Evolutionary conservation across 495 filamentous ascomycete genomes (phyloP).

Genomic region (Pseudevernia furfuracea): DNA sequence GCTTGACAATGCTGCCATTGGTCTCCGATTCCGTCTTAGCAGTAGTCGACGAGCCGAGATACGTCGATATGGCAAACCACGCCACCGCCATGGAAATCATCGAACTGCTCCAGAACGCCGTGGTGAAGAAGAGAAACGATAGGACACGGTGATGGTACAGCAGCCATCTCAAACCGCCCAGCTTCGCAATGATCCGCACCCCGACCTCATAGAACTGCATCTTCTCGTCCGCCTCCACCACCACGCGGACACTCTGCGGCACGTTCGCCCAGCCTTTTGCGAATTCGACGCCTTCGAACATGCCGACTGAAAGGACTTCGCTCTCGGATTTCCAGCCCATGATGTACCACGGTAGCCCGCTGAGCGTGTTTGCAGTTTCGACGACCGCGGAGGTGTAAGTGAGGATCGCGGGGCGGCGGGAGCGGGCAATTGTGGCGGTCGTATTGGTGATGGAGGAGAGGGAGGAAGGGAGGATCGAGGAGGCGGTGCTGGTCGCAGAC

Average conservation of each 20-base stretch:
- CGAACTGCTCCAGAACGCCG: conserved; percentile 65
- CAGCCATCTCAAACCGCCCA: conserved; percentile 70
- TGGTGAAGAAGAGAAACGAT: conserved; percentile 58
- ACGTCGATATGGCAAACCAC: conserved; percentile 47
- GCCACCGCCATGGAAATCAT: conserved; percentile 51
- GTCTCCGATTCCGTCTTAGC: conserved; percentile 17
- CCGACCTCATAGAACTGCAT: conserved; percentile 67
- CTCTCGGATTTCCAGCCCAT: conserved; percentile 49
- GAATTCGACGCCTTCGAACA: conserved; percentile 69
- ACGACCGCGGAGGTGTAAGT: conserved; percentile 58
- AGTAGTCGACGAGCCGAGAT: conserved; percentile 24
- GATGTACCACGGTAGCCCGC: conserved; percentile 52
- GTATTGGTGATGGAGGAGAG: conserved; percentile 23
- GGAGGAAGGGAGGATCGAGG: neutral
- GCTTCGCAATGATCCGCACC: conserved; percentile 60
- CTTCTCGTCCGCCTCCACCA: conserved; percentile 55
- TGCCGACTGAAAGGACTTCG: conserved; percentile 52
- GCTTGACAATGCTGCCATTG: conserved; percentile 23
- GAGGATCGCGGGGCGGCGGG: conserved; percentile 56
- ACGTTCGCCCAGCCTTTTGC: conserved; percentile 45
- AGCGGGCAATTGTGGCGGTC: conserved; percentile 27
- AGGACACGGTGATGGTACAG: conserved; percentile 75
- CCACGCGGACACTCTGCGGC: conserved; percentile 52
- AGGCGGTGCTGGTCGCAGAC: conserved; percentile 25
- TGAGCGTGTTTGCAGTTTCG: conserved; percentile 41